phyloP scores from a whole-genome alignment of 2,329 filamentous ascomycete species.

The Aspergillus quadricinctus region DNA sequence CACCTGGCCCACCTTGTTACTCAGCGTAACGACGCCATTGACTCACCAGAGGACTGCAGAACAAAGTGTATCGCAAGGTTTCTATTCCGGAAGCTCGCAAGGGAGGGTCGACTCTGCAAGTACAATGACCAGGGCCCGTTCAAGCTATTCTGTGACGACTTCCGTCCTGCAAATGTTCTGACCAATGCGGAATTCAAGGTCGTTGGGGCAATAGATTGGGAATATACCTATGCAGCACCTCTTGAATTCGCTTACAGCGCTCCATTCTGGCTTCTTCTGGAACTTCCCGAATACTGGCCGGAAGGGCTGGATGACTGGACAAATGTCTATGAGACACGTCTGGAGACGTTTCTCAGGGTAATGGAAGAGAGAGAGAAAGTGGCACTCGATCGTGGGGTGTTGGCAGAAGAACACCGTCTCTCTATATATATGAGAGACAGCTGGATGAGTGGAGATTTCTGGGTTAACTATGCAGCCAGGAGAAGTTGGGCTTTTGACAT shows the following conservation, averaged over 20 bases:
- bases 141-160: constrained; percentile 23
- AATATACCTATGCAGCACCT: constrained; percentile 22
- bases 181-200: constrained; percentile 16
- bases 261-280: constrained; percentile 14
- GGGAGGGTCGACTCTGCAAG: constrained; percentile 8
- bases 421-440: constrained; percentile 15
- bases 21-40: constrained; percentile 37
- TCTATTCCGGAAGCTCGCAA: not conserved
- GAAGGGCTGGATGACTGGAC: constrained; percentile 17
- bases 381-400: constrained; percentile 1
- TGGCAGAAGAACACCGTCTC: constrained; percentile 7
- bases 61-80: constrained; percentile 16
- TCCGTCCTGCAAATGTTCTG: constrained; percentile 24
- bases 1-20: constrained; percentile 39
- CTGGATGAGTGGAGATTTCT: constrained; percentile 19
- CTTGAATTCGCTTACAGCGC: constrained; percentile 13
- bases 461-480: constrained; percentile 19
- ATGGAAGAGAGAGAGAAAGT: constrained; percentile 8
- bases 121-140: constrained; percentile 17
- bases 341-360: constrained; percentile 15
- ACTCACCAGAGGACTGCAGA: constrained; percentile 19
- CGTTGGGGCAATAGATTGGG: constrained; percentile 24
- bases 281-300: constrained; percentile 19
- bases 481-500: constrained; percentile 24
- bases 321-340: constrained; percentile 6